Conservation (phyloP, 345 rosid genomes). For the Boechera divaricarpa region DNA sequence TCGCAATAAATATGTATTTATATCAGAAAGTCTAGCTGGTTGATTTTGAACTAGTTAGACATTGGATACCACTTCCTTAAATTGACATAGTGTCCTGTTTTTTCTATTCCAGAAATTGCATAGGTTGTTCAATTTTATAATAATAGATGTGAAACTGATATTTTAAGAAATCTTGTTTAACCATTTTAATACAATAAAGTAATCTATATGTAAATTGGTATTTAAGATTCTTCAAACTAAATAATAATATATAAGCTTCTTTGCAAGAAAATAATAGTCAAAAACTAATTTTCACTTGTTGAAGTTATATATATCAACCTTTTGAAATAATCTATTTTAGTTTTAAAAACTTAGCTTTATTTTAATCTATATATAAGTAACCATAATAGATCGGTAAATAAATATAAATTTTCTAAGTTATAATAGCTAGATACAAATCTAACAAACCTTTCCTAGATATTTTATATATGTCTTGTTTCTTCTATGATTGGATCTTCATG, state of each 20-base stretch:
- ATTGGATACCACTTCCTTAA: slow-evolving; percentile 28
- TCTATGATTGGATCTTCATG: not conserved
- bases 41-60: slow-evolving; percentile 32
- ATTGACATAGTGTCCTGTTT: slow-evolving; percentile 2
- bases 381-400: too few species aligned
- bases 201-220: not conserved
- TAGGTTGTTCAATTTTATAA: not conserved
- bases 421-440: not conserved
- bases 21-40: slow-evolving; percentile 17
- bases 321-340: not conserved
- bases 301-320: not conserved
- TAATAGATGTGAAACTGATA: not conserved
- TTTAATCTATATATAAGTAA: not conserved
- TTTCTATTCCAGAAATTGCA: not conserved
- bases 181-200: not conserved
- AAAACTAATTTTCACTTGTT: not conserved
- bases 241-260: not conserved
- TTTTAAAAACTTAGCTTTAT: not conserved
- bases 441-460: not conserved
- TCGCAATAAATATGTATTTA: too few species aligned
- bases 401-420: too few species aligned
- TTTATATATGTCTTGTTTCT: not conserved
- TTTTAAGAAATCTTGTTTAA: not conserved
- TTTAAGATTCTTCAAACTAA: not conserved
- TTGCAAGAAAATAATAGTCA: too few species aligned